Evolutionary conservation across 2,329 filamentous ascomycete genomes (phyloP).

Genomic region (Aspergillus sp.): DNA sequence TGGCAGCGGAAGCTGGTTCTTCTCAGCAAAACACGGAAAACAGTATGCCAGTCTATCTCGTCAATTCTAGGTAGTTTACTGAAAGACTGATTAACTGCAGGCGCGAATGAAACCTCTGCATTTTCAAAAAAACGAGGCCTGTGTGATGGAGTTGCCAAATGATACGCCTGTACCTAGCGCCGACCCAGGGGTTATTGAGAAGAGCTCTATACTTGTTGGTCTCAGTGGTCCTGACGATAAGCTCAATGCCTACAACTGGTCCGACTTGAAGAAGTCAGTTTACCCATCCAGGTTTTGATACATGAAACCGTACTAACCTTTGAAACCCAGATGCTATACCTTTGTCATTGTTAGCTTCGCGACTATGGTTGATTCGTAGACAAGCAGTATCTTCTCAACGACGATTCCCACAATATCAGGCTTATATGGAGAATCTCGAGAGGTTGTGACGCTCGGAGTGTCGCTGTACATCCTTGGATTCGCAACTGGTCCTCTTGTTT

Average conservation of each 20-base stretch:
- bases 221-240: constrained; percentile 1
- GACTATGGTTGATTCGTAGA: constrained; percentile 22
- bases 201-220: background rate
- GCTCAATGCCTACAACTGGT: constrained; percentile 5
- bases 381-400: constrained; percentile 23
- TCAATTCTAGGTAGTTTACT: background rate
- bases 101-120: background rate
- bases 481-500: constrained; percentile 30
- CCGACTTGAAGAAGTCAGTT: constrained; percentile 11
- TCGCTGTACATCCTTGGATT: constrained; percentile 21
- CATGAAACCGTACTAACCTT: background rate
- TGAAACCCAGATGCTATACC: constrained; percentile 13
- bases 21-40: background rate
- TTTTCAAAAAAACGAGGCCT: background rate
- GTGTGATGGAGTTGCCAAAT: background rate
- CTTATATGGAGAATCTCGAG: constrained; percentile 13
- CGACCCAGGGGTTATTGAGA: background rate
- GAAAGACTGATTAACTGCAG: background rate
- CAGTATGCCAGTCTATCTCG: background rate
- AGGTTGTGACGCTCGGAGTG: constrained; percentile 17
- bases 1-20: background rate
- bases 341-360: constrained; percentile 13
- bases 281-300: background rate
- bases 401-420: constrained; percentile 13
- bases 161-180: background rate